A percentile compares a stretch with the other conserved stretches of the same genome.
Conservation (phyloP, 78 protist species). For the Dictyostelium purpureum region DNA sequence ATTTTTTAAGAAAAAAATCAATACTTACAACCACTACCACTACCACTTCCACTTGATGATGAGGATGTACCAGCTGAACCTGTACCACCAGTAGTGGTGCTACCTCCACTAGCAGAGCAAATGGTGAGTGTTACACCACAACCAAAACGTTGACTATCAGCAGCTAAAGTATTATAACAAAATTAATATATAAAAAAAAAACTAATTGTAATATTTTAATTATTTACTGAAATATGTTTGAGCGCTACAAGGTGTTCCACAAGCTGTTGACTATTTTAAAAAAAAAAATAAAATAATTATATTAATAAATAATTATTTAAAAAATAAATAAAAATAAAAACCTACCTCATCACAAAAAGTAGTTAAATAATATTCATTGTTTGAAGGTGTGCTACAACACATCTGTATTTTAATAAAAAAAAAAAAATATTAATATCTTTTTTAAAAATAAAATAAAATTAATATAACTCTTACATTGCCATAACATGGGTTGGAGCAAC, state of each 20-base stretch:
- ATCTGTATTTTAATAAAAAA: not conserved
- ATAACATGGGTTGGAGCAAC: not conserved
- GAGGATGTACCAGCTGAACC: constrained; percentile 11
- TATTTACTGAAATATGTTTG: not conserved
- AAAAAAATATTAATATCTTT: not conserved
- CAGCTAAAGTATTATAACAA: not conserved
- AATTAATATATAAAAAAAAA: not conserved
- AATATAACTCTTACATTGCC: no score
- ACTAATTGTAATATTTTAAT: not conserved
- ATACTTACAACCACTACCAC: constrained; percentile 14
- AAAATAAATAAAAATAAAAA: no score
- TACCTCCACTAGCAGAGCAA: constrained; percentile 40
- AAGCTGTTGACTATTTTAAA: constrained; percentile 34
- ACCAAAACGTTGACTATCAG: constrained; percentile 61
- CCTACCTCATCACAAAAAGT: constrained; percentile 11
- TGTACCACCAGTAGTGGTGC: not conserved
- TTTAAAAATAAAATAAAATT: no score
- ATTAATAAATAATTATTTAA: no score
- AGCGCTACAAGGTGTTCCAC: constrained; percentile 21
- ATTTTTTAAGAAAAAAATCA: not conserved
- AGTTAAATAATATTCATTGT: constrained; percentile 52
- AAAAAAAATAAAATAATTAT: not conserved
- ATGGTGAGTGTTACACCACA: constrained; percentile 37
- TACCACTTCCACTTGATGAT: not conserved
- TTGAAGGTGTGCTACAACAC: constrained; percentile 28